A percentile compares a stretch with the other conserved stretches of the same genome.
These are phyloP conservation scores for Prototheca stagnorum DNA, from an alignment of 163 green algal species.

Conservation along the genomic window DNA sequence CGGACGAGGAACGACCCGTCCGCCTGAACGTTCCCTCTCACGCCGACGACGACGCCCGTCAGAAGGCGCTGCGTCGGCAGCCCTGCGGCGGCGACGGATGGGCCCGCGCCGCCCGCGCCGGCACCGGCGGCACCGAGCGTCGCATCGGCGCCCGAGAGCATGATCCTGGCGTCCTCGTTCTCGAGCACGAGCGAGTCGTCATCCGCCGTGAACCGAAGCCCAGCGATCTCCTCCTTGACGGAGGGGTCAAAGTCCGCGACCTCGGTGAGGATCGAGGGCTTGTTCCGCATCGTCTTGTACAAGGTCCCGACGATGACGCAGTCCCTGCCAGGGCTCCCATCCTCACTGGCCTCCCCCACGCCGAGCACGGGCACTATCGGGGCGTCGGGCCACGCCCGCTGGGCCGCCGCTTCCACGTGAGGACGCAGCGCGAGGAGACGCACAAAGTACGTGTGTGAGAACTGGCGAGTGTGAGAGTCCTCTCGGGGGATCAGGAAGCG, in stretches of 20 bases:
- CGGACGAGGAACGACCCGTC: slow-evolving; percentile 64
- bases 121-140: slow-evolving; percentile 9
- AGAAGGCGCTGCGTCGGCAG: background rate
- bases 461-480: slow-evolving; percentile 72
- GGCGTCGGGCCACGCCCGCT: slow-evolving; percentile 43
- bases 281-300: slow-evolving; percentile 94
- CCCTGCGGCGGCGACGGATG: slow-evolving; percentile 43
- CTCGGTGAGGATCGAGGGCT: slow-evolving; percentile 84
- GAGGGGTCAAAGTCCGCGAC: slow-evolving; percentile 61
- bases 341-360: slow-evolving; percentile 52
- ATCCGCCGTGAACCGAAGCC: slow-evolving; percentile 39
- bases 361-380: slow-evolving; percentile 56
- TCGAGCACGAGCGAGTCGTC: slow-evolving; percentile 79
- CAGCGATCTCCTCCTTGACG: slow-evolving; percentile 6
- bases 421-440: slow-evolving; percentile 51
- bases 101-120: too few relatives aligned
- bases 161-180: slow-evolving; percentile 78
- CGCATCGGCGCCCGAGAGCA: slow-evolving; percentile 22
- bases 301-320: slow-evolving; percentile 65
- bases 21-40: slow-evolving; percentile 28
- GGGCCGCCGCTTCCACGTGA: slow-evolving; percentile 25
- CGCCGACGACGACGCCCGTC: slow-evolving; percentile 56
- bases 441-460: slow-evolving; percentile 83
- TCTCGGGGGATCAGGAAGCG: slow-evolving; percentile 38
- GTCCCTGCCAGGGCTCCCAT: slow-evolving; percentile 20